Evolutionary conservation across 163 green algal genomes (phyloP), one percentile per base, ranked within the genome.

Genomic region (Scenedesmus sp.): DNA sequence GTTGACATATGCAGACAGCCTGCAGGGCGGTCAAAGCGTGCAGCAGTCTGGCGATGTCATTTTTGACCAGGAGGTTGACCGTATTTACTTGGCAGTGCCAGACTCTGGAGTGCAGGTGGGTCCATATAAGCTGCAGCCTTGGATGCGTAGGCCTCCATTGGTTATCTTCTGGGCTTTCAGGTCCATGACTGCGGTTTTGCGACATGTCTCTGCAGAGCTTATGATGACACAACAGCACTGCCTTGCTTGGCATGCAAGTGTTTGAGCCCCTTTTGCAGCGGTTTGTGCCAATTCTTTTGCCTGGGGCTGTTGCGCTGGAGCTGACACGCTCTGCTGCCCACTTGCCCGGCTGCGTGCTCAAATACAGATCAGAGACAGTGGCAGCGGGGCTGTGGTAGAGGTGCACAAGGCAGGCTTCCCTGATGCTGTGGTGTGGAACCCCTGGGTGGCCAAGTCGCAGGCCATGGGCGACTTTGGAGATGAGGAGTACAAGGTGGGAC

Each of bases 371-470:
- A 43, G 59, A 0, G 72, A 88, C 78, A 76, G n/a, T 15, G 87
- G 78, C 78, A 86, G 76, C 44, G 87, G 78, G 18, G 37, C 78
- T 30, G 44, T n/a, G 43, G 40, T 91, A 6, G 56, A 89, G 43
- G 88, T 92, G 53, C 88, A 85, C 65, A 97, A 97, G 90, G 72
- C 90, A 12, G 94, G 90, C 37, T 95, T 98, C 35, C 93, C 94
- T n/a, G 96, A 98, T 91, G 95, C 96, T 42, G 97, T 99, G 15
- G 94, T 99, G 30, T 99, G 97, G 97, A 99, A 99, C 94, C 97
- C 97, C 20, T 98, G 97, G 97, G 88, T 97, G n/a, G 95, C 96
- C 9, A 99, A 99, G 92, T 91, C 96, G 1, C 90, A 92, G n/a
- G 89, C 90, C 1, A 98, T 97, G 93, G 92, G 82, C 3, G 97